These are phyloP conservation scores for Solanum medicagineum DNA, from an alignment of 257 asterid genomes.

Conservation along the genomic window DNA sequence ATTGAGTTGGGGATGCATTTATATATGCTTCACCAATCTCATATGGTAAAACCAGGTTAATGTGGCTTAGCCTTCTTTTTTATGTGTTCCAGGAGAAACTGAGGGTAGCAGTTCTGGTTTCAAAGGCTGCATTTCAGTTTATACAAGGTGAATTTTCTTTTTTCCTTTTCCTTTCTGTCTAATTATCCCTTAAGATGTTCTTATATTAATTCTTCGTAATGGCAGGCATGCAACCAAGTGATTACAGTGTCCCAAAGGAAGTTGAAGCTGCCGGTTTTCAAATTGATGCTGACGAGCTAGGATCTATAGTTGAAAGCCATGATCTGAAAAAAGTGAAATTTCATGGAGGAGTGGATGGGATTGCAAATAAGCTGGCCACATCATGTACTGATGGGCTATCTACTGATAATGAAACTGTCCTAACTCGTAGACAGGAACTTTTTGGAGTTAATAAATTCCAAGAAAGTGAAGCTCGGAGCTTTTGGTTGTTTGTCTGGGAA, in stretches of 20 bases:
- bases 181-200: background rate
- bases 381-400: constrained; percentile 1
- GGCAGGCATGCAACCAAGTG: constrained; percentile 5
- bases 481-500: constrained; percentile 10
- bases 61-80: background rate
- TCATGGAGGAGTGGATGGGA: constrained; percentile 6
- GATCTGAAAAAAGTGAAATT: constrained; percentile 3
- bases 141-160: background rate
- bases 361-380: constrained; percentile 4
- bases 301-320: constrained; percentile 2
- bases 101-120: constrained; percentile 6
- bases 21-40: background rate
- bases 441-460: constrained; percentile 5
- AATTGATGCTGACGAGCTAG: constrained; percentile 4
- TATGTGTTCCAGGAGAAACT: constrained; percentile 1
- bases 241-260: constrained; percentile 3
- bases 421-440: constrained; percentile 1
- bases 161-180: background rate
- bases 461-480: constrained; percentile 5
- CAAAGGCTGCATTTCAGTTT: constrained; percentile 5
- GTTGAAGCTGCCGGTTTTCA: constrained; percentile 7
- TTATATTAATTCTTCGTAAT: background rate
- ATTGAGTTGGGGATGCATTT: background rate
- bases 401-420: background rate
- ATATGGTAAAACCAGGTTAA: background rate